phyloP scores from a whole-genome alignment of 1,139 yeast species.

The Pichia sp. region DNA sequence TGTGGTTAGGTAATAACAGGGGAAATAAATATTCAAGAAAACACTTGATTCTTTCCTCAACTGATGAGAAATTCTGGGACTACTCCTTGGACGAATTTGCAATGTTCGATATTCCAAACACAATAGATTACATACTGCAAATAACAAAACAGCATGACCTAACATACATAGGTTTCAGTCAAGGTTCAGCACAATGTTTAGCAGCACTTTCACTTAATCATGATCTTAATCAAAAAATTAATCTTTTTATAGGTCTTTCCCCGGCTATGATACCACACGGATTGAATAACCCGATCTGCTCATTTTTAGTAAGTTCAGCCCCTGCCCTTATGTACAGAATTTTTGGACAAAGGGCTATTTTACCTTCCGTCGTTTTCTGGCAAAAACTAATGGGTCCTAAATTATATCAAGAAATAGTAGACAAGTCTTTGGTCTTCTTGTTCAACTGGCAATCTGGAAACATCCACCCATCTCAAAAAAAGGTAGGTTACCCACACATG shows the following conservation, averaged over 20 bases:
- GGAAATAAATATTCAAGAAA: slow-evolving; percentile 75
- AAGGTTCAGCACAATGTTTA: slow-evolving; percentile 44
- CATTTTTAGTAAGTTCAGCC: slow-evolving; percentile 39
- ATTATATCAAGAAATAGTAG: slow-evolving; percentile 38
- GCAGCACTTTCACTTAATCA: slow-evolving; percentile 42
- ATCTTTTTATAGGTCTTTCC: slow-evolving; percentile 40
- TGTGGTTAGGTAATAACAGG: slow-evolving; percentile 85
- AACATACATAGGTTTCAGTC: slow-evolving; percentile 43
- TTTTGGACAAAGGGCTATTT: slow-evolving; percentile 41
- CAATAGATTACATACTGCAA: slow-evolving; percentile 55
- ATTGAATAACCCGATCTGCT: slow-evolving; percentile 38
- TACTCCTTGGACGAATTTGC: slow-evolving; percentile 84
- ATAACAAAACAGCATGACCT: slow-evolving; percentile 37
- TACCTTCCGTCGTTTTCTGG: slow-evolving; percentile 47
- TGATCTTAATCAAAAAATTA: slow-evolving; percentile 34
- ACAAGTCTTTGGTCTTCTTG: slow-evolving; percentile 35
- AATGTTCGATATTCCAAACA: slow-evolving; percentile 71
- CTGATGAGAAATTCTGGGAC: slow-evolving; percentile 64
- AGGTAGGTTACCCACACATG: slow-evolving; percentile 44
- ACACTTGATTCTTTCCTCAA: slow-evolving; percentile 35
- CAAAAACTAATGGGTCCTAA: slow-evolving; percentile 37
- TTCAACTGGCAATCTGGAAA: slow-evolving; percentile 43
- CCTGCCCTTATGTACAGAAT: slow-evolving; percentile 35
- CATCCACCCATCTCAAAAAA: slow-evolving; percentile 36
- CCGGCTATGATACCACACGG: slow-evolving; percentile 45